Conservation (phyloP, 139 green algal genomes). For the Ettlia oleoabundans region DNA sequence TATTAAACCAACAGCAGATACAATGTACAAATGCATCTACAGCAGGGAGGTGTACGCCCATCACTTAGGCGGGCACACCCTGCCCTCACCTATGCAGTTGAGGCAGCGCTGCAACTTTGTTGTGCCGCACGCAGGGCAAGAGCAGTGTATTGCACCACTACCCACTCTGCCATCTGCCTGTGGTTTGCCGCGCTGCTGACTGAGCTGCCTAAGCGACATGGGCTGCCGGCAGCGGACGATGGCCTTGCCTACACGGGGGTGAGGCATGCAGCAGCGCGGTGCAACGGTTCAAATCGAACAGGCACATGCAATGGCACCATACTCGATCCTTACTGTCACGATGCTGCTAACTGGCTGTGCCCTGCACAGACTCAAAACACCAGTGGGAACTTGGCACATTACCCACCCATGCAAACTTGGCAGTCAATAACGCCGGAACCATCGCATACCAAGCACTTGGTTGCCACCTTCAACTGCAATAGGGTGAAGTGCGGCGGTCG, state of each 20-base stretch:
- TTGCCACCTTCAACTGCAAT: constrained; percentile 36
- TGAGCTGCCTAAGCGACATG: constrained; percentile 23
- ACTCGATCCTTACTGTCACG: no score
- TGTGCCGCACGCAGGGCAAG: constrained; percentile 45
- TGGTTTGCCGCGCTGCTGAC: neutral
- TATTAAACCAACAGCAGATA: neutral
- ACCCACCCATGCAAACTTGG: constrained; percentile 38
- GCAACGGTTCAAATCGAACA: neutral
- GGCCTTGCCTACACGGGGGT: neutral
- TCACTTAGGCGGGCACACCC: constrained; percentile 19
- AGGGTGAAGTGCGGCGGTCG: neutral
- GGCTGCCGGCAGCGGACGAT: constrained; percentile 32
- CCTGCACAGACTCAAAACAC: neutral
- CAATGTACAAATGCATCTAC: neutral
- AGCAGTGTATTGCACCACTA: constrained; percentile 1
- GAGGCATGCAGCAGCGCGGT: neutral
- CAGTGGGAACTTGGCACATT: neutral
- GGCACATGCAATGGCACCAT: no score
- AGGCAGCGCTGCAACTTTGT: constrained; percentile 40
- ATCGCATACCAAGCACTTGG: constrained; percentile 27
- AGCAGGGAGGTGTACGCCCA: no score
- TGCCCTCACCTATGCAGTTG: constrained; percentile 44
- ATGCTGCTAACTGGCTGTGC: no score
- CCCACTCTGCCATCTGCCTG: neutral
- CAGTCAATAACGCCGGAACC: constrained; percentile 29